Evolutionary conservation across 192 early-diverging fungal species (phyloP).

Genomic region (Entomortierella chlamydospora): DNA sequence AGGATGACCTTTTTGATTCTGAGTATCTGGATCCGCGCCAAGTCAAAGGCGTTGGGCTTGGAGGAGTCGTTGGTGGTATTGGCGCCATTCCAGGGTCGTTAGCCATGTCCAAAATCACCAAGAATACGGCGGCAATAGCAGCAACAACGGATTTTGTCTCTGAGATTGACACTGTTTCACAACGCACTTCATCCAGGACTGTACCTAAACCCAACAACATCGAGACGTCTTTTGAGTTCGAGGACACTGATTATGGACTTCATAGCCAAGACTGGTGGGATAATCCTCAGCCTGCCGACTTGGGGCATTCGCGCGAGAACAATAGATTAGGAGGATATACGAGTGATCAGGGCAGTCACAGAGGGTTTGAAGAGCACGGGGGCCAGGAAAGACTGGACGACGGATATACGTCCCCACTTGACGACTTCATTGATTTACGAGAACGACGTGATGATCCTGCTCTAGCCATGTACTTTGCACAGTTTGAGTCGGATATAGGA

Average conservation of each 20-base stretch:
- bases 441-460: conserved; percentile 35
- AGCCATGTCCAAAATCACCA: conserved; percentile 23
- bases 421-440: conserved; percentile 40
- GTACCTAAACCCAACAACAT: neutral
- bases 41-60: conserved; percentile 41
- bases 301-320: neutral
- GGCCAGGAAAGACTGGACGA: conserved; percentile 1
- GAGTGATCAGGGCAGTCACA: neutral
- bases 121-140: neutral
- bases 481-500: conserved; percentile 17
- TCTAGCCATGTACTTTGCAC: conserved; percentile 50
- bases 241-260: conserved; percentile 32
- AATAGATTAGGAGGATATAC: too few relatives aligned
- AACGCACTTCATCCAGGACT: neutral
- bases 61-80: conserved; percentile 44
- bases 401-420: conserved; percentile 21
- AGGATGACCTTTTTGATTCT: conserved; percentile 39
- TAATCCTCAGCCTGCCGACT: neutral
- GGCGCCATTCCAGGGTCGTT: conserved; percentile 41
- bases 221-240: conserved; percentile 12
- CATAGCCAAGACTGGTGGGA: conserved; percentile 46
- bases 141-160: neutral
- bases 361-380: neutral
- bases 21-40: conserved; percentile 38
- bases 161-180: neutral